A percentile compares a stretch with the other conserved stretches of the same genome.
phyloP scores from a whole-genome alignment of 768 basidiomycete genomes.

The Lentinula edodes region DNA sequence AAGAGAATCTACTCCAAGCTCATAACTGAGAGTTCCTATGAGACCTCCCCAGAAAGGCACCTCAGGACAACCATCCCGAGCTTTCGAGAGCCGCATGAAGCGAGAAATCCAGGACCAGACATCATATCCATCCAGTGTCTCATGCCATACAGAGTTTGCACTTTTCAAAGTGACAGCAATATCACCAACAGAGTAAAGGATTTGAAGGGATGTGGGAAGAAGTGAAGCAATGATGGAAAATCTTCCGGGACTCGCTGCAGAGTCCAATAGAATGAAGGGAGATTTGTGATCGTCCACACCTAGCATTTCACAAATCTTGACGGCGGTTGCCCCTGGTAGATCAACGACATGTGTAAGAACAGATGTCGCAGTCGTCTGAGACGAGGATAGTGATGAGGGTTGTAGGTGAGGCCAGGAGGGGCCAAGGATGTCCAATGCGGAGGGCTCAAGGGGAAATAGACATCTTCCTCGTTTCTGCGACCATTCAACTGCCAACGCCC shows the following conservation, averaged over 20 bases:
- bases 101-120: constrained; percentile 71
- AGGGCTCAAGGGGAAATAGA: constrained; percentile 35
- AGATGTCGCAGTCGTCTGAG: constrained; percentile 13
- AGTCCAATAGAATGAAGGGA: constrained; percentile 73
- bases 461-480: constrained; percentile 29
- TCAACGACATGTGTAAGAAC: neutral
- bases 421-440: constrained; percentile 33
- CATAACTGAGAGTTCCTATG: constrained; percentile 74
- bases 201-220: constrained; percentile 44
- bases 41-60: constrained; percentile 84
- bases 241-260: constrained; percentile 68
- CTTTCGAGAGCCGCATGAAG: constrained; percentile 57
- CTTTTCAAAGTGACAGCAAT: constrained; percentile 36
- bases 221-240: constrained; percentile 69
- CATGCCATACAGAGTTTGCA: constrained; percentile 26
- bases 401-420: constrained; percentile 50
- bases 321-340: constrained; percentile 27
- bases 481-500: constrained; percentile 63
- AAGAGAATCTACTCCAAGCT: constrained; percentile 61
- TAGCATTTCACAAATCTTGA: constrained; percentile 55
- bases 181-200: constrained; percentile 54
- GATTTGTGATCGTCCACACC: constrained; percentile 51
- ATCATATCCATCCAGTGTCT: constrained; percentile 44
- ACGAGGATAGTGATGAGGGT: constrained; percentile 18
- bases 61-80: constrained; percentile 40